phyloP scores from a whole-genome alignment of 495 filamentous ascomycete species.

The Aspergillus hancockii region DNA sequence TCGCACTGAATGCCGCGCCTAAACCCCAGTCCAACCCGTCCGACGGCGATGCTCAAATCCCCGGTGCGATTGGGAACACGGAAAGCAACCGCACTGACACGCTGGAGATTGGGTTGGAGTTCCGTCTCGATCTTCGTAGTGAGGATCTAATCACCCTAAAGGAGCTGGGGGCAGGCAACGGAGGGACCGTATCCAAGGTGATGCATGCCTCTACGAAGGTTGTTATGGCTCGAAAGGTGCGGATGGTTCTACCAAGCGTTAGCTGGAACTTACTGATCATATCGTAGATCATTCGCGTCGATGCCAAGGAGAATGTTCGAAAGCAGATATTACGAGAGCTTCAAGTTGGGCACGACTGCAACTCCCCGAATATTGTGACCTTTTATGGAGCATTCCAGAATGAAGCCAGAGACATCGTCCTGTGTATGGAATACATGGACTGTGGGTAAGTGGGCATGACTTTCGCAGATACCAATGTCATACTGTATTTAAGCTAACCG shows the following conservation, averaged over 20 bases:
- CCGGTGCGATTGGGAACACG: constrained; percentile 59
- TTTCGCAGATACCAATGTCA: too few species aligned
- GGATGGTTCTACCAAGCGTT: constrained; percentile 14
- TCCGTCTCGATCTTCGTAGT: constrained; percentile 85
- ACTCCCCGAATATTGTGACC: constrained; percentile 91
- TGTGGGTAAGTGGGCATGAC: constrained; percentile 69
- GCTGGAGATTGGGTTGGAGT: constrained; percentile 95
- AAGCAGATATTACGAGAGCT: constrained; percentile 95
- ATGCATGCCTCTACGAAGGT: constrained; percentile 92
- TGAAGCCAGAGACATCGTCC: constrained; percentile 91
- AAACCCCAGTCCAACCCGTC: constrained; percentile 57
- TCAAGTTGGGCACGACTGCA: constrained; percentile 97
- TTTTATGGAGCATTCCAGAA: constrained; percentile 98
- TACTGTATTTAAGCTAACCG: constrained; percentile 36
- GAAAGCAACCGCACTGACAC: constrained; percentile 69
- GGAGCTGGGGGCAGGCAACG: constrained; percentile 94
- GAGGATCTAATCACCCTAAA: constrained; percentile 92
- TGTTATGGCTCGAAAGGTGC: constrained; percentile 95
- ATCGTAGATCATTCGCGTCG: constrained; percentile 88
- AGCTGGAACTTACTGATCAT: not conserved
- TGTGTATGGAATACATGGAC: constrained; percentile 99
- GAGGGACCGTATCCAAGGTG: constrained; percentile 96
- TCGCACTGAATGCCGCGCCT: constrained; percentile 73
- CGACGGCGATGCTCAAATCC: constrained; percentile 58
- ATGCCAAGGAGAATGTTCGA: constrained; percentile 93